phyloP scores from a whole-genome alignment of 805 yeast species.

The Gaillardinia entomophila region DNA sequence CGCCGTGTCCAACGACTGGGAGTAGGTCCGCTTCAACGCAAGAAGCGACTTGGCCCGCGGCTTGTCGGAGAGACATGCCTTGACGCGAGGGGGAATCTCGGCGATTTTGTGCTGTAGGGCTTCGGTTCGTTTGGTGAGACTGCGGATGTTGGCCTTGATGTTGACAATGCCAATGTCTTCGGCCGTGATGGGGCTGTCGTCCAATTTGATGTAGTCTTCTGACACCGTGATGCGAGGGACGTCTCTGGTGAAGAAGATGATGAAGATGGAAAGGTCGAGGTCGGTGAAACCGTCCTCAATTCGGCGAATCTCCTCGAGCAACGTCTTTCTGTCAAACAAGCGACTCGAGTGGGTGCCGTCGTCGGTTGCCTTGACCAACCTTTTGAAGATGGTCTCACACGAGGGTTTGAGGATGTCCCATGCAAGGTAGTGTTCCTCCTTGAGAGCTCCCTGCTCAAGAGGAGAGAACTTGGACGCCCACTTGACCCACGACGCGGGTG shows the following conservation, averaged over 20 bases:
- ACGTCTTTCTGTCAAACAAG: constrained; percentile 8
- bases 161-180: constrained; percentile 27
- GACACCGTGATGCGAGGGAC: background rate
- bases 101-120: constrained; percentile 14
- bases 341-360: constrained; percentile 11
- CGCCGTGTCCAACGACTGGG: constrained; percentile 13
- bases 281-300: background rate
- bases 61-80: constrained; percentile 4
- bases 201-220: constrained; percentile 16
- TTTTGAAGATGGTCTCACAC: background rate
- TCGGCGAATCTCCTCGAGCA: constrained; percentile 1
- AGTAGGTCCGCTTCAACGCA: constrained; percentile 8
- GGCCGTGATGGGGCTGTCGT: constrained; percentile 11
- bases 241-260: background rate
- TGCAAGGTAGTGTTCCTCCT: constrained; percentile 17
- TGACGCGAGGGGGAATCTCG: constrained; percentile 11
- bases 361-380: constrained; percentile 1
- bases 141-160: constrained; percentile 15
- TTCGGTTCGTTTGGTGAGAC: constrained; percentile 11
- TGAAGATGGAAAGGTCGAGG: background rate
- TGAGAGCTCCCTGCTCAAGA: constrained; percentile 9
- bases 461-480: constrained; percentile 11
- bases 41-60: constrained; percentile 13
- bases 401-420: constrained; percentile 10
- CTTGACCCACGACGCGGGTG: constrained; percentile 9